These are phyloP conservation scores for Aureobasidium subglaciale DNA, from an alignment of 2,329 filamentous ascomycete genomes.

Conservation along the genomic window DNA sequence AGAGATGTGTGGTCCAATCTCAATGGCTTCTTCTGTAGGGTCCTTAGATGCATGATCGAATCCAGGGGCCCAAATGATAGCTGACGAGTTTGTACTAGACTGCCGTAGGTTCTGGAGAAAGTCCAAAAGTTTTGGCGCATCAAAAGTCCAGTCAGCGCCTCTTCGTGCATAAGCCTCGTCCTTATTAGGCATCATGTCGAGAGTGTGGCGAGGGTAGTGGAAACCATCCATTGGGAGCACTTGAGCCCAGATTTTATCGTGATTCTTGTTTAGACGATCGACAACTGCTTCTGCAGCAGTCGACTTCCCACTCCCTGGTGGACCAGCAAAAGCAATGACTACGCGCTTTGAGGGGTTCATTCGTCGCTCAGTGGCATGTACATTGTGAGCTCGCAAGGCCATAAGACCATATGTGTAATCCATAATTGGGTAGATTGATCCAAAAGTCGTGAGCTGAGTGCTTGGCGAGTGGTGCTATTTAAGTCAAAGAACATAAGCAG, in stretches of 20 bases:
- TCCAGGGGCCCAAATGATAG: conserved; percentile 23
- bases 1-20: conserved; percentile 19
- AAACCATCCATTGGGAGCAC: conserved; percentile 30
- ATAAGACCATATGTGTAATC: neutral
- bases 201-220: conserved; percentile 26
- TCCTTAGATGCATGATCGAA: conserved; percentile 34
- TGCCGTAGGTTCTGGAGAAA: conserved; percentile 25
- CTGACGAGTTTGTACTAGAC: neutral
- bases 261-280: neutral
- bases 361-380: neutral
- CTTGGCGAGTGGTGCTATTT: too few species aligned
- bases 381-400: neutral
- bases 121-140: conserved; percentile 25
- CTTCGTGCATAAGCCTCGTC: conserved; percentile 30
- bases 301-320: conserved; percentile 15
- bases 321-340: conserved; percentile 7
- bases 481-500: too few species aligned
- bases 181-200: conserved; percentile 29
- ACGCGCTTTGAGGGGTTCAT: neutral
- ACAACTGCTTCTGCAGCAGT: neutral
- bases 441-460: too few species aligned
- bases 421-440: neutral
- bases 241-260: neutral
- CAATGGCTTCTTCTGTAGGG: conserved; percentile 26
- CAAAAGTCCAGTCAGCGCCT: conserved; percentile 34